A percentile compares a stretch with the other conserved stretches of the same genome.
phyloP scores from a whole-genome alignment of 1,139 yeast species.

The Diutina rugosa region DNA sequence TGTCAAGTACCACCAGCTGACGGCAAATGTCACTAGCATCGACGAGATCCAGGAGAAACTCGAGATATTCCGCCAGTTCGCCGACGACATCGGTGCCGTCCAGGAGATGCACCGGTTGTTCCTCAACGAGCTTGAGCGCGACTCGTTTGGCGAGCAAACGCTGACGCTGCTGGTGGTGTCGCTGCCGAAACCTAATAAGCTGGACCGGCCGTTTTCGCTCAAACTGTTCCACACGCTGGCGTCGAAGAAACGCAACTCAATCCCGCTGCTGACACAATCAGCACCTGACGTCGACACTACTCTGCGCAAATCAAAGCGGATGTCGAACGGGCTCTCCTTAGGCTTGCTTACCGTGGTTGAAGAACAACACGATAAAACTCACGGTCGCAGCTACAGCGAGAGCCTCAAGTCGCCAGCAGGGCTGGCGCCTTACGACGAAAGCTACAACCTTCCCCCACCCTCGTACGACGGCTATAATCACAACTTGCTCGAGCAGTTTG shows the following conservation, averaged over 20 bases:
- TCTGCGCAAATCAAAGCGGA: background rate
- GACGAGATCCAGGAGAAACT: constrained; percentile 27
- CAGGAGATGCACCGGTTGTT: constrained; percentile 20
- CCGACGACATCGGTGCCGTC: constrained; percentile 18
- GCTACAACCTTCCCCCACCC: background rate
- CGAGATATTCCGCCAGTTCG: constrained; percentile 24
- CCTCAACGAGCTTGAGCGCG: constrained; percentile 16
- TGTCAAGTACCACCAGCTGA: constrained; percentile 25
- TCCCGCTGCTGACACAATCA: constrained; percentile 9
- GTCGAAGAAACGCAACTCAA: constrained; percentile 15
- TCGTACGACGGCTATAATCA: constrained; percentile 21
- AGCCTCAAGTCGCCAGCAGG: background rate
- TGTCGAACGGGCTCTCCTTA: background rate
- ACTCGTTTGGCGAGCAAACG: constrained; percentile 9
- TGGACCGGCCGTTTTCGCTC: constrained; percentile 13
- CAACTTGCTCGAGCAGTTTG: constrained; percentile 18
- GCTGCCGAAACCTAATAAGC: background rate
- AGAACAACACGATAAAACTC: background rate
- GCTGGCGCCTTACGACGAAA: background rate
- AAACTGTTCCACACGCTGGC: constrained; percentile 21
- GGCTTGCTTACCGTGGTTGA: constrained; percentile 1
- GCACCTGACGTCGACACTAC: background rate
- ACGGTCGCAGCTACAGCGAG: background rate
- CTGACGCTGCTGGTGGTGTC: background rate
- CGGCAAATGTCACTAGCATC: constrained; percentile 12